Evolutionary conservation across 129 eudicot species (phyloP), one percentile per base, ranked within the genome.

Genomic region (Helianthus annuus): DNA sequence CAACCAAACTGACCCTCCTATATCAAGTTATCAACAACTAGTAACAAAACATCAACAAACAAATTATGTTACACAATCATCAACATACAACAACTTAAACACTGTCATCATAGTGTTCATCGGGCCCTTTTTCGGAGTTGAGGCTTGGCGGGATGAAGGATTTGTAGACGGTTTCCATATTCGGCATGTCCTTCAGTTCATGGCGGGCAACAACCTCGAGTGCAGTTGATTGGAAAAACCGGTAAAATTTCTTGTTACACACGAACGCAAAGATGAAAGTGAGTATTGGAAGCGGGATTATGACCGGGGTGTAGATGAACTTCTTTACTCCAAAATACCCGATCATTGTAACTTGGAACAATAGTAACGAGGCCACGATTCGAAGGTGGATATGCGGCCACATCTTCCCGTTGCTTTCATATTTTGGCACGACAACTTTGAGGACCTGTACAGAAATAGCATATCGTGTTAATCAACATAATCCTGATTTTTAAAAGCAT

Each of bases 321-420:
- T 54, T 2, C 81, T 90, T 94, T 11, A 71, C 76, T 12, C 65
- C 74, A 54, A 90, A 88, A 77, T 86, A 94, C 32, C 99, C 97
- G 0, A 86, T 0, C 99, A 94, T 94, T 14, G 99, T 94, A 6
- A 78, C 12, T 73, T 94, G 99, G 40, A 78, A 94, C 17, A 90
- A 76, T 40, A 88, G 17, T 68, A 94, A 70, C 9, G 96, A 75
- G 11, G 91, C 91, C 13, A 90, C 22, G 51, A 94, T 81, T 34
- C 99, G 87, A 2, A 64, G 69, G 69, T 84, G 84, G 15, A 94
- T 78, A 76, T 90, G 99, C 7, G 99, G 99, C 97, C 99, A 94
- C 86, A 88, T 76, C 72, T 70, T 82, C 16, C 99, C 99, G 32
- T 94, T 84, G 83, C 91, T 94, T 76, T 94, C 94, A 53, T 83